phyloP scores from a whole-genome alignment of 495 filamentous ascomycete genomes.

The Mycothermus thermophilus region DNA sequence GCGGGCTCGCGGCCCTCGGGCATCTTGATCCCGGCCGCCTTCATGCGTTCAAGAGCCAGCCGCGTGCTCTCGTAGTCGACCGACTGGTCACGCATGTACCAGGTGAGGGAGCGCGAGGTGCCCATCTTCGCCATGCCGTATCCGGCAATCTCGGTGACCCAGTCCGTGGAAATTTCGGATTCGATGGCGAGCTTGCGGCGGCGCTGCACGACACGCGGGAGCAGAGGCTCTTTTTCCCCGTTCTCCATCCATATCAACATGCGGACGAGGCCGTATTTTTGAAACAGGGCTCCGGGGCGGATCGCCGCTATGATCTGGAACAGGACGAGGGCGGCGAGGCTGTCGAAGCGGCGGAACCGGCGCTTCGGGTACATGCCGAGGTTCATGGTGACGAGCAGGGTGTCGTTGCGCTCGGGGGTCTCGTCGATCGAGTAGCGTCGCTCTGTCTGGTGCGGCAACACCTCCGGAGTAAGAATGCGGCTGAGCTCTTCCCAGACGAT shows the following conservation, averaged over 20 bases:
- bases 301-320: conserved; percentile 35
- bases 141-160: conserved; percentile 31
- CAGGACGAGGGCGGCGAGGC: conserved; percentile 28
- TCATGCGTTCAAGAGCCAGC: conserved; percentile 21
- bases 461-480: conserved; percentile 30
- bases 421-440: conserved; percentile 10
- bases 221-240: conserved; percentile 34
- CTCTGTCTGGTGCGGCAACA: conserved; percentile 37
- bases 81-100: conserved; percentile 17
- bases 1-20: conserved; percentile 19
- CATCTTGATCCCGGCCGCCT: conserved; percentile 15
- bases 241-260: conserved; percentile 50
- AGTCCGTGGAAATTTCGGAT: conserved; percentile 41
- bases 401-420: conserved; percentile 40
- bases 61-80: conserved; percentile 23
- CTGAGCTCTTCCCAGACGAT: conserved; percentile 36
- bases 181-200: conserved; percentile 41
- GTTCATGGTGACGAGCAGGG: conserved; percentile 53
- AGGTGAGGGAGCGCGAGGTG: neutral
- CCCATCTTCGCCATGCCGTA: conserved; percentile 4
- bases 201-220: conserved; percentile 38
- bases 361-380: conserved; percentile 30
- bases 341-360: conserved; percentile 21
- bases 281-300: conserved; percentile 32
- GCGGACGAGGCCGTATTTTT: conserved; percentile 53